phyloP scores from a whole-genome alignment of 2,329 filamentous ascomycete species.

The Chaetomiaceae sp. region DNA sequence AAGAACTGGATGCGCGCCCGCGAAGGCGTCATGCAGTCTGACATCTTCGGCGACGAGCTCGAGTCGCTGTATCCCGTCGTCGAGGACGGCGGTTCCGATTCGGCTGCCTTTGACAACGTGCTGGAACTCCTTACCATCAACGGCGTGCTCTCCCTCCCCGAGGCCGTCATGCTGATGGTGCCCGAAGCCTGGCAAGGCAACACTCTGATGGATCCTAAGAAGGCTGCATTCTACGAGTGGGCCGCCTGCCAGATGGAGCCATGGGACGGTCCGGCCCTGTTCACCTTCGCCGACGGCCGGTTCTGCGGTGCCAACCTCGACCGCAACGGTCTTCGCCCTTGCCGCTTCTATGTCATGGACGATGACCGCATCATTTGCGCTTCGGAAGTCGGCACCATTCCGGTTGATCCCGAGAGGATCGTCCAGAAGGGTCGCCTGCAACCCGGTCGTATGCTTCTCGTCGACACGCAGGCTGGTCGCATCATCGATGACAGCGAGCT shows the following conservation, averaged over 20 bases:
- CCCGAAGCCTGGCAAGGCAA: slow-evolving; percentile 98
- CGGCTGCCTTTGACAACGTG: slow-evolving; percentile 95
- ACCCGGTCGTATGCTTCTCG: slow-evolving; percentile 91
- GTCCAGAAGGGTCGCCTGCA: slow-evolving; percentile 91
- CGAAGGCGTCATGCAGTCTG: slow-evolving; percentile 89
- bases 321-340: slow-evolving; percentile 89
- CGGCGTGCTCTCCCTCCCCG: slow-evolving; percentile 86
- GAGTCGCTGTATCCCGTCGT: slow-evolving; percentile 89
- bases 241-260: slow-evolving; percentile 98
- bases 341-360: slow-evolving; percentile 93
- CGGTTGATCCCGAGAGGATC: slow-evolving; percentile 81
- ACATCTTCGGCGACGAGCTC: slow-evolving; percentile 86
- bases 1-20: slow-evolving; percentile 99
- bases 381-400: slow-evolving; percentile 91
- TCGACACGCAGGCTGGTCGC: slow-evolving; percentile 81
- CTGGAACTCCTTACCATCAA: slow-evolving; percentile 92
- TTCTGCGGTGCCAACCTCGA: slow-evolving; percentile 97
- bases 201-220: slow-evolving; percentile 82
- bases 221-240: slow-evolving; percentile 98
- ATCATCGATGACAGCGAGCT: slow-evolving; percentile 93
- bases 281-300: slow-evolving; percentile 92
- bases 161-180: slow-evolving; percentile 98
- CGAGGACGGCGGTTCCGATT: slow-evolving; percentile 94
- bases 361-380: slow-evolving; percentile 97
- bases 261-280: slow-evolving; percentile 93